These are phyloP conservation scores for Esteya vermicola DNA, from an alignment of 2,329 filamentous ascomycete genomes.

Conservation along the genomic window DNA sequence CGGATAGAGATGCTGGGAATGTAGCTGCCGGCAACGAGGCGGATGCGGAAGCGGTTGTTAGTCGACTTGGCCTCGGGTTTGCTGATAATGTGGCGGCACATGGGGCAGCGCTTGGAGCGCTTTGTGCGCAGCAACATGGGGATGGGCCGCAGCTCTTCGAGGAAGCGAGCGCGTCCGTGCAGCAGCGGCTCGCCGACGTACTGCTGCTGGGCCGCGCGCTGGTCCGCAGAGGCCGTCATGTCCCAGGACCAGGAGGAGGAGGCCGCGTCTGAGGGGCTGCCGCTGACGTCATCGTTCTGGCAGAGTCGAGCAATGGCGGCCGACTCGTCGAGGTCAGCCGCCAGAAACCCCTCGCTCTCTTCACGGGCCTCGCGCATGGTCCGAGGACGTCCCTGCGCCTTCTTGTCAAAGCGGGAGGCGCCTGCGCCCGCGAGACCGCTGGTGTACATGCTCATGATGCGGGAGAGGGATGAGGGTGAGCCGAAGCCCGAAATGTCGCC, in stretches of 20 bases:
- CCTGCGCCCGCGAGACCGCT: conserved; percentile 3
- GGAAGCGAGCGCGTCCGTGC: conserved; percentile 42
- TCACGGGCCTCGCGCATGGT: conserved; percentile 70
- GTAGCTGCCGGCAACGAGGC: conserved; percentile 74
- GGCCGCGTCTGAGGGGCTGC: not conserved
- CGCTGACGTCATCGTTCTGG: conserved; percentile 3
- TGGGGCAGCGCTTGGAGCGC: conserved; percentile 81
- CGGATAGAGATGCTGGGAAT: conserved; percentile 70
- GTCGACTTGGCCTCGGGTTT: conserved; percentile 86
- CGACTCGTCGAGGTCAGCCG: conserved; percentile 47
- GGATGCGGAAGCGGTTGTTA: conserved; percentile 84
- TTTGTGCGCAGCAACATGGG: conserved; percentile 79
- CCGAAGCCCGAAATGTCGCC: conserved; percentile 45
- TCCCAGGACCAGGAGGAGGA: conserved; percentile 43
- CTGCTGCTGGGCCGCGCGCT: conserved; percentile 29
- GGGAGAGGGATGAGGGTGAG: conserved; percentile 68
- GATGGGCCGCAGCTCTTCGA: conserved; percentile 64
- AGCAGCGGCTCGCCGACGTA: conserved; percentile 27
- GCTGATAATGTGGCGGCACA: conserved; percentile 87
- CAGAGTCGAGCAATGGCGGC: conserved; percentile 45
- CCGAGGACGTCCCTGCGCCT: conserved; percentile 50
- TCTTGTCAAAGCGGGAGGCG: conserved; percentile 45
- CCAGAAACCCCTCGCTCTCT: conserved; percentile 55
- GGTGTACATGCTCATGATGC: conserved; percentile 87
- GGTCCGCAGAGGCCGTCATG: conserved; percentile 37